Base-by-base conservation (phyloP, 768 basidiomycete genomes). In the Hygrocybe coccinea region DNA sequence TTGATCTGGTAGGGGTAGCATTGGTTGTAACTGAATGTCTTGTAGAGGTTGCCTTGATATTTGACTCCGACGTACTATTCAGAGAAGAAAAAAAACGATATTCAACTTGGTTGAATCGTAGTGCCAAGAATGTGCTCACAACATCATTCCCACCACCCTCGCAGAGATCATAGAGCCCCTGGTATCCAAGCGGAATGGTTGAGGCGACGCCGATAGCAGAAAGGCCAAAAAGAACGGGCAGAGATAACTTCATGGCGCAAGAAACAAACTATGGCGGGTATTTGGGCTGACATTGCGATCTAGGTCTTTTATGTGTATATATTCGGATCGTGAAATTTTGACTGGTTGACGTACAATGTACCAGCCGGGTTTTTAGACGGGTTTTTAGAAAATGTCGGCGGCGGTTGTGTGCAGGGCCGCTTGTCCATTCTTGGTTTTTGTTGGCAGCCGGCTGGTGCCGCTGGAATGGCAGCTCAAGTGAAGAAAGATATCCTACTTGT, bases 401-500 rank as follows among this genome's bases (percentile, higher is more conserved):
- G n/a, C n/a, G n/a, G n/a, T n/a, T n/a, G n/a, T n/a, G n/a, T n/a
- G n/a, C n/a, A n/a, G n/a, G n/a, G n/a, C n/a, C n/a, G n/a, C n/a
- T n/a, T n/a, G n/a, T n/a, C n/a, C n/a, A n/a, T n/a, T n/a, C n/a
- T n/a, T n/a, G n/a, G n/a, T n/a, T n/a, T n/a, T n/a, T n/a, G n/a
- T n/a, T n/a, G n/a, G n/a, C n/a, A n/a, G n/a, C n/a, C n/a, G n/a
- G n/a, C n/a, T n/a, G n/a, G n/a, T n/a, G n/a, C n/a, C n/a, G 19
- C 39, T 41, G 15, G 11, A 11, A 46, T 46, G 44, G 21, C 44
- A 5, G 44, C 15, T 29, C 29, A 29, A 29, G 29, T 29, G 44
- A 17, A 22, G 21, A 79, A 79, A 59, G 80, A 85, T 21, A 72
- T 84, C 14, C 73, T 85, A 1, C 66, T 85, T 14, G 79, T 85